Percentiles rank a stretch among this genome's conserved stretches.
Evolutionary conservation across 2,329 filamentous ascomycete genomes (phyloP).

Genomic region (Apiospora saccharicola): DNA sequence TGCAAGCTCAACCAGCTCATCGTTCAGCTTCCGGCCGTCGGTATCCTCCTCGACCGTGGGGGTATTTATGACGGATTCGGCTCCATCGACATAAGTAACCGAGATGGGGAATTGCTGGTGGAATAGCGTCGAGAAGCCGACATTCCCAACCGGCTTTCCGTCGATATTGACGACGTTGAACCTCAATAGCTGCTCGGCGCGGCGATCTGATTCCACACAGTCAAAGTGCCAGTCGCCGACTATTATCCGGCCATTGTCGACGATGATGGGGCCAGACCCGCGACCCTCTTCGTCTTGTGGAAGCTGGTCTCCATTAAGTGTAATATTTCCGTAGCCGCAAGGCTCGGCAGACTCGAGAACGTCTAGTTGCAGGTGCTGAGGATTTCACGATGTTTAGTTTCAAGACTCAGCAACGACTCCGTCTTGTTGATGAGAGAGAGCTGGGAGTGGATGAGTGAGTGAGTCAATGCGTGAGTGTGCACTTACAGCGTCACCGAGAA

Average conservation of each 20-base stretch:
- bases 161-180: conserved; percentile 53
- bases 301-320: conserved; percentile 54
- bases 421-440: conserved; percentile 3
- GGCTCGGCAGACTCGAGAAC: conserved; percentile 53
- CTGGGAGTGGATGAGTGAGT: conserved; percentile 24
- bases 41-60: conserved; percentile 27
- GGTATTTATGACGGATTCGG: conserved; percentile 42
- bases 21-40: conserved; percentile 41
- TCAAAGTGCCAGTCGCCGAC: conserved; percentile 56
- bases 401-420: neutral
- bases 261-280: conserved; percentile 51
- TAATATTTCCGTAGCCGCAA: conserved; percentile 56
- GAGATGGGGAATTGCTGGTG: conserved; percentile 52
- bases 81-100: conserved; percentile 52
- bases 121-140: conserved; percentile 54
- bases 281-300: conserved; percentile 47
- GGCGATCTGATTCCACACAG: conserved; percentile 51
- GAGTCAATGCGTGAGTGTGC: neutral
- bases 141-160: conserved; percentile 47
- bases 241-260: conserved; percentile 48
- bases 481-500: conserved; percentile 37
- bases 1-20: conserved; percentile 54
- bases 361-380: conserved; percentile 49
- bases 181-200: conserved; percentile 53
- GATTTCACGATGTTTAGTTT: conserved; percentile 26